Evolutionary conservation across 306 rosid species (phyloP), one percentile per base, ranked within the genome.

Genomic region (Crotalaria pallida): DNA sequence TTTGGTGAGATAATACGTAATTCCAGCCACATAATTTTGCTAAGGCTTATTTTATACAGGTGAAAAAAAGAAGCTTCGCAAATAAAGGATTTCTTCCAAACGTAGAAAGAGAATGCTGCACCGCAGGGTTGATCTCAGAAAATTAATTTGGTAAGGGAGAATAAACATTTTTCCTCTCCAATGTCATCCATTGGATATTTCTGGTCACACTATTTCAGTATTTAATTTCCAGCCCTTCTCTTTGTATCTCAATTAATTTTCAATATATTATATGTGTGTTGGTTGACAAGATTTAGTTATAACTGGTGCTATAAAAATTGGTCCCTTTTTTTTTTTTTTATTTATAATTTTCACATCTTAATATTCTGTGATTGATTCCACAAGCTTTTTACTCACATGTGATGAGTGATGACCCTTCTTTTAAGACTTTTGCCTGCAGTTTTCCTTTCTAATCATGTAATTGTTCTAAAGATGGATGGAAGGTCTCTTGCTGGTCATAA

Each of bases 101-200:
- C 96, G 96, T 2, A 80, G 86, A 70, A 90, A 80, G 53, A 87
- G 97, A 84, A 88, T 90, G 96, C 80, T 81, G 55, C 49, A 7
- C 45, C 88, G 87, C 1, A 97, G 98, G 27, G 89, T 93, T 82
- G 89, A 93, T 78, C 88, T 93, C 8, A 73, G 84, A 67, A 79
- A 81, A 87, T 93, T 56, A 93, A 88, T 72, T 64, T 3, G 87
- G 98, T 90, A 87, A 61, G 67, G 66, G 58, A 57, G 19, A 53
- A 12, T 9, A 22, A 11, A 47, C 24, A 7, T 58, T 47, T 56
- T 50, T 70, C 55, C n/a, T 61, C 45, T 48, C 29, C 19, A 48
- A 51, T 53, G 23, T 43, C 19, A 16, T 45, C 13, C 10, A 60
- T 11, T 55, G 43, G 55, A 59, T 34, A 51, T 70, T 66, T 65